These are phyloP conservation scores for Saccharomyces paradoxus DNA, from an alignment of 805 yeast species.

Conservation along the genomic window DNA sequence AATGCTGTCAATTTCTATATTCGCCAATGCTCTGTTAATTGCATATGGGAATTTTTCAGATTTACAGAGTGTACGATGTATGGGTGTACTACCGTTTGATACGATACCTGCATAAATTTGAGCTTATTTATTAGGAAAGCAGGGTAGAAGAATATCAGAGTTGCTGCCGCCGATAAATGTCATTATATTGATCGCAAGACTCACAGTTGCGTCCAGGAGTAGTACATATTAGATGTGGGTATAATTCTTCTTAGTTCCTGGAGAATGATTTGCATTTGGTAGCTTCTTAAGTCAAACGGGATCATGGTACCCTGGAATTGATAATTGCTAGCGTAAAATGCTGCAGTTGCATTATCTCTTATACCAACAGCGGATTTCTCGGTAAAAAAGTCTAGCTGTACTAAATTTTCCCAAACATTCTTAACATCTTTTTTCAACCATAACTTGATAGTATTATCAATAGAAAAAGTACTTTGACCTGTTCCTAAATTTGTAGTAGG, in stretches of 20 bases:
- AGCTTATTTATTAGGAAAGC: background rate
- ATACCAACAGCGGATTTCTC: conserved; percentile 39
- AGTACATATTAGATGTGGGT: conserved; percentile 25
- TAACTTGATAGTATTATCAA: conserved; percentile 38
- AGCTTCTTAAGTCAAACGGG: conserved; percentile 39
- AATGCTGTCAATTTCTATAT: background rate
- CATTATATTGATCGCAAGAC: background rate
- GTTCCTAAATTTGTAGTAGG: conserved; percentile 19
- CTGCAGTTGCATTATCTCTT: conserved; percentile 33
- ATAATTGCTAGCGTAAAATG: conserved; percentile 33
- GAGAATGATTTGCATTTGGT: conserved; percentile 43
- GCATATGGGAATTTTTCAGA: background rate
- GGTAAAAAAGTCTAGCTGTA: conserved; percentile 44
- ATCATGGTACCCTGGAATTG: conserved; percentile 33
- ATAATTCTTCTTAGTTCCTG: conserved; percentile 39
- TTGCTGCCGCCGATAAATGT: background rate
- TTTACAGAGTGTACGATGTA: background rate
- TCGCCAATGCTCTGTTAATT: background rate
- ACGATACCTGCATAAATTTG: background rate
- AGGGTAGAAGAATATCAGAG: background rate
- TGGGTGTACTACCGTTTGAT: background rate
- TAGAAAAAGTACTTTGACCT: conserved; percentile 25
- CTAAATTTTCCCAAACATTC: conserved; percentile 68
- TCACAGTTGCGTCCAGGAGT: conserved; percentile 29
- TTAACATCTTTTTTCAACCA: conserved; percentile 57